These are phyloP conservation scores for Setaria viridis DNA, from an alignment of 202 grass and related monocot species.

Conservation along the genomic window DNA sequence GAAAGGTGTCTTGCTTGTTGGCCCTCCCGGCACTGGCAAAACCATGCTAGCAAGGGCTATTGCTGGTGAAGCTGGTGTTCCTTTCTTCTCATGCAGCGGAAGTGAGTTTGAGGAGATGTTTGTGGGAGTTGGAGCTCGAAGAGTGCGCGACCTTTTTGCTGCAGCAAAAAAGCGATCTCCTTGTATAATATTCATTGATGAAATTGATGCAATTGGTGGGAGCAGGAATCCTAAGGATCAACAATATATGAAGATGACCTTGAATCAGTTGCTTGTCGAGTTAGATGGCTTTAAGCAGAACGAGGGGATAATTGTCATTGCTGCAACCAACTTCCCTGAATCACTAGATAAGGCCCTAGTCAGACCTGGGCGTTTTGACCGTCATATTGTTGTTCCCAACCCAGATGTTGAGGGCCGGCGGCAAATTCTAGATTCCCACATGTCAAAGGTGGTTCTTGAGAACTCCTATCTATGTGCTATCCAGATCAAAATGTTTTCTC, in stretches of 20 bases:
- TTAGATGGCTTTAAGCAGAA: slow-evolving; percentile 99
- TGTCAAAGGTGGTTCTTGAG: slow-evolving; percentile 81
- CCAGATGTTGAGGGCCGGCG: slow-evolving; percentile 95
- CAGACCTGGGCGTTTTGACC: slow-evolving; percentile 92
- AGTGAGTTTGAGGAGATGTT: slow-evolving; percentile 99
- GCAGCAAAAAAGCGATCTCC: slow-evolving; percentile 93
- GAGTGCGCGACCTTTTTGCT: slow-evolving; percentile 88
- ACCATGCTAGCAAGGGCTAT: slow-evolving; percentile 99
- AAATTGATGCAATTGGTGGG: slow-evolving; percentile 98
- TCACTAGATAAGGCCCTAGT: slow-evolving; percentile 96
- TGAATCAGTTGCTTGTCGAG: slow-evolving; percentile 97
- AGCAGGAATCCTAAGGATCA: slow-evolving; percentile 98
- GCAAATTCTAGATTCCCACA: slow-evolving; percentile 91
- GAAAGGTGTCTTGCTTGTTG: slow-evolving; percentile 98
- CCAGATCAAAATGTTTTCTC: slow-evolving; percentile 37
- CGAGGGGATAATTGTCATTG: slow-evolving; percentile 97
- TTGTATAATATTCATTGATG: slow-evolving; percentile 98
- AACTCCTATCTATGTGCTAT: slow-evolving; percentile 31
- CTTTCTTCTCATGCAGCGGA: slow-evolving; percentile 98
- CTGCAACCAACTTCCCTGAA: slow-evolving; percentile 96
- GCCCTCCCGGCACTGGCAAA: slow-evolving; percentile 96
- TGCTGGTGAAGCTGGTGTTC: slow-evolving; percentile 96
- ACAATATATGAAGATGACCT: slow-evolving; percentile 99
- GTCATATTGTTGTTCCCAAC: slow-evolving; percentile 96
- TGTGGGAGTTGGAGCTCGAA: slow-evolving; percentile 93